Evolutionary conservation across 1,284 basidiomycete species (phyloP), one percentile per base, ranked within the genome.

Genomic region (Termitomyces sp.): DNA sequence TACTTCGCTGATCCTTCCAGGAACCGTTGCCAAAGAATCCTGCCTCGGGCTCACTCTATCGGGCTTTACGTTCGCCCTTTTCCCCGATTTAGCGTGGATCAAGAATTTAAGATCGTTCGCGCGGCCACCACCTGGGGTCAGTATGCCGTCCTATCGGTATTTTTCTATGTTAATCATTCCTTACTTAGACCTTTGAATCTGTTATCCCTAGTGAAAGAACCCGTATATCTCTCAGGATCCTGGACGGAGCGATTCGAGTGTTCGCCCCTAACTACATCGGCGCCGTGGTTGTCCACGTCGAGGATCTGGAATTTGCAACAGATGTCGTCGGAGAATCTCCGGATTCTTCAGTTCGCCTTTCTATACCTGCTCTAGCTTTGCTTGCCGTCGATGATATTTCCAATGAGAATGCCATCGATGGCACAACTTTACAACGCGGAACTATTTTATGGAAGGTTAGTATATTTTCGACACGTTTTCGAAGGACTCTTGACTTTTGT

Each of bases 121-220:
- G 30, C 93, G 93, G 67, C 83, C 94, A 21, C 96, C 96, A 12
- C 90, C 91, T 46, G 94, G 91, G 42, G 92, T 92, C 68, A 59
- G 87, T 76, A 46, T 28, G 8, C 7, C 24, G 28, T 41, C 6
- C 46, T 33, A 19, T 50, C 42, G 39, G 15, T 55, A 12, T 41
- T 42, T n/a, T 52, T 31, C 30, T 26, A 21, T 55, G 44, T 15
- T 49, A 49, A 39, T 36, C 38, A 52, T 45, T 42, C 19, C 15
- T 13, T 46, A 94, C 15, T 13, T 46, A 94, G 84, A 89, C 90
- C 0, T 98, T 99, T 66, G 94, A 97, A 67, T 83, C 93, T 44
- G 93, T 98, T 12, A 84, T 94, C 19, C 96, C 96, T 0, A 94
- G 83, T 58, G 95, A 98, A 67, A 75, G 90, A 31, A 97, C 94